phyloP scores from a whole-genome alignment of 2,329 filamentous ascomycete species.

The Fusarium sp. region DNA sequence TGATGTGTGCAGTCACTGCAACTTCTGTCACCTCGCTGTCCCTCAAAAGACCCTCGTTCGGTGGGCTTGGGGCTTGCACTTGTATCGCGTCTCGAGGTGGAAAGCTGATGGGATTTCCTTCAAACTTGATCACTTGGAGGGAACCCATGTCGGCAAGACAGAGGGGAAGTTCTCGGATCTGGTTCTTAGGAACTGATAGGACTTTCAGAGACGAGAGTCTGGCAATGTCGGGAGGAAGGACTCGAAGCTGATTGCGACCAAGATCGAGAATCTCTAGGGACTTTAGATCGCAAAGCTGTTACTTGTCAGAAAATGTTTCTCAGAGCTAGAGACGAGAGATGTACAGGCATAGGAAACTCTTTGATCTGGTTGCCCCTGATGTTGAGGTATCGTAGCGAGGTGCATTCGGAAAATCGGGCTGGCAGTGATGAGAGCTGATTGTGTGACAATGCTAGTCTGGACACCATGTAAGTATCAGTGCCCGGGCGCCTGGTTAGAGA shows the following conservation, averaged over 20 bases:
- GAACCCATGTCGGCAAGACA: constrained; percentile 90
- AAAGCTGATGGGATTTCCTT: constrained; percentile 84
- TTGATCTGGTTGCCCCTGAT: constrained; percentile 77
- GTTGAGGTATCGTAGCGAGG: constrained; percentile 79
- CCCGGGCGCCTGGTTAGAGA: constrained; percentile 18
- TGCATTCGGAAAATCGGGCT: constrained; percentile 75
- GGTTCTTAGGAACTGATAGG: constrained; percentile 84
- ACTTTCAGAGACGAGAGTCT: constrained; percentile 88
- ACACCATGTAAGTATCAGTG: constrained; percentile 28
- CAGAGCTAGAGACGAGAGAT: constrained; percentile 17
- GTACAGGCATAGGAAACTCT: constrained; percentile 66
- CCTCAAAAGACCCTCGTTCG: constrained; percentile 59
- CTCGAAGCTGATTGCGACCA: constrained; percentile 82
- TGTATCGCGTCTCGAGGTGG: constrained; percentile 75
- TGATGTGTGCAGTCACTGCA: constrained; percentile 66
- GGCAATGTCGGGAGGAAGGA: constrained; percentile 79
- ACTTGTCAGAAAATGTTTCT: constrained; percentile 37
- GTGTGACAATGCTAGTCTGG: constrained; percentile 80
- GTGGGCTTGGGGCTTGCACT: constrained; percentile 61
- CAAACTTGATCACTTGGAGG: constrained; percentile 86
- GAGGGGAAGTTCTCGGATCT: constrained; percentile 81
- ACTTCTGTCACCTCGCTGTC: constrained; percentile 71
- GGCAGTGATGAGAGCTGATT: constrained; percentile 77
- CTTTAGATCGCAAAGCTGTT: constrained; percentile 81
- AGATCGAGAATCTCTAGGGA: constrained; percentile 93